Conservation (phyloP, 2,329 filamentous ascomycete species). For the Colletotrichum simmondsii region DNA sequence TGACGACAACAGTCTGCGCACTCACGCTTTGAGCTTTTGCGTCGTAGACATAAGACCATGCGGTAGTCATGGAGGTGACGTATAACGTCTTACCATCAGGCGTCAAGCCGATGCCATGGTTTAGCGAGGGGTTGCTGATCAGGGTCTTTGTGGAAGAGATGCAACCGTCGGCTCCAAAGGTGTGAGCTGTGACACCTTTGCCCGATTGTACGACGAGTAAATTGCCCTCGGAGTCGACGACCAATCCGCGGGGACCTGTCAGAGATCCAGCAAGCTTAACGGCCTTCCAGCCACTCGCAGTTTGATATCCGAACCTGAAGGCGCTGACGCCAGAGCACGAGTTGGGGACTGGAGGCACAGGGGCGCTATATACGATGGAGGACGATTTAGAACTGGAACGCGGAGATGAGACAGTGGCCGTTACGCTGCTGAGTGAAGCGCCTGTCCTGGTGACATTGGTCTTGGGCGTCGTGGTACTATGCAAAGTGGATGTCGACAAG, state of each 20-base stretch:
- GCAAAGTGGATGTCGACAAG: constrained; percentile 26
- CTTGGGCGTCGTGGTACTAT: constrained; percentile 23
- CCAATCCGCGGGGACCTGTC: constrained; percentile 47
- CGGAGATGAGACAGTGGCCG: constrained; percentile 6
- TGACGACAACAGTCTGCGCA: constrained; percentile 52
- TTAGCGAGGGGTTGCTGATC: constrained; percentile 47
- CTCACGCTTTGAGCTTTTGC: constrained; percentile 56
- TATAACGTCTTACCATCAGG: constrained; percentile 52
- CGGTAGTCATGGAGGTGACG: constrained; percentile 51
- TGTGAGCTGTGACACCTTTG: constrained; percentile 51
- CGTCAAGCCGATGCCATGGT: constrained; percentile 52
- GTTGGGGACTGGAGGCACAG: constrained; percentile 44
- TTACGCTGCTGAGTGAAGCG: constrained; percentile 11
- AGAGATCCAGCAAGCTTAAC: constrained; percentile 52
- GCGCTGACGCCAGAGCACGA: constrained; percentile 47
- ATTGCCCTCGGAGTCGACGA: constrained; percentile 49
- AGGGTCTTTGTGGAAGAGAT: constrained; percentile 50
- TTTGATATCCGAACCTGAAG: constrained; percentile 43
- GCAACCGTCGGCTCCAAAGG: constrained; percentile 52
- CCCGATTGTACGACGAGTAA: constrained; percentile 50
- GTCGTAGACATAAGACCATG: constrained; percentile 69
- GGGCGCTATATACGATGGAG: constrained; percentile 1
- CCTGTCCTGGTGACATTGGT: constrained; percentile 28
- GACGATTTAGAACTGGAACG: constrained; percentile 7
- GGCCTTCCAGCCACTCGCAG: constrained; percentile 49